Percentiles rank a stretch among this genome's conserved stretches.
Conservation (phyloP, 73 alveolate species). For the Paramecium pentaurelia region DNA sequence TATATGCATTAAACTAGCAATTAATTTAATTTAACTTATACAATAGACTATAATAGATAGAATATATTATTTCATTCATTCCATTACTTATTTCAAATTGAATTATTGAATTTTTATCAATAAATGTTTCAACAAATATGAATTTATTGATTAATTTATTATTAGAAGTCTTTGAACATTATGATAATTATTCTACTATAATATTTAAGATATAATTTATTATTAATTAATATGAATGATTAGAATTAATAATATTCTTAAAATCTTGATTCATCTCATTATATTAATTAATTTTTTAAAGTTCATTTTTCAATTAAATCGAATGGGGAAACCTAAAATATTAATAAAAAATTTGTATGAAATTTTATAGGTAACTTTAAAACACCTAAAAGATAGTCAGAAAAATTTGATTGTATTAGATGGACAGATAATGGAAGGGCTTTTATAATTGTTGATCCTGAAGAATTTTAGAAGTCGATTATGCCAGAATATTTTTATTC, state of each 20-base stretch:
- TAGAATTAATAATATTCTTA: neutral
- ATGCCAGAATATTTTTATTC: conserved; percentile 3
- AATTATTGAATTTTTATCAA: too few relatives aligned
- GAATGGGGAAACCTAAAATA: conserved; percentile 19
- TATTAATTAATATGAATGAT: neutral
- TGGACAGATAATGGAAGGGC: conserved; percentile 3
- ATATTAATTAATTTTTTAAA: neutral
- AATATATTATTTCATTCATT: too few relatives aligned
- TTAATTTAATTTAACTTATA: too few relatives aligned
- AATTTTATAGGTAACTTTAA: neutral
- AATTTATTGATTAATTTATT: too few relatives aligned
- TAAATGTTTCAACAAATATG: too few relatives aligned
- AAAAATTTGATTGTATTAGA: neutral
- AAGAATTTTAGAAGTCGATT: neutral
- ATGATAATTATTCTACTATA: neutral
- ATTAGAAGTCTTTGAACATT: too few relatives aligned
- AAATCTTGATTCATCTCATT: neutral
- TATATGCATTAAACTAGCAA: neutral
- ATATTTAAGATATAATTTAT: neutral
- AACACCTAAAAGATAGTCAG: neutral
- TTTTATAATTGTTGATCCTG: neutral
- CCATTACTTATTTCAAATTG: too few relatives aligned
- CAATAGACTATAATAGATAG: too few relatives aligned
- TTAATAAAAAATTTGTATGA: neutral
- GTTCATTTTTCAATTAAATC: neutral